These are phyloP conservation scores for Poronia punctata DNA, from an alignment of 495 filamentous ascomycete genomes.

Conservation along the genomic window DNA sequence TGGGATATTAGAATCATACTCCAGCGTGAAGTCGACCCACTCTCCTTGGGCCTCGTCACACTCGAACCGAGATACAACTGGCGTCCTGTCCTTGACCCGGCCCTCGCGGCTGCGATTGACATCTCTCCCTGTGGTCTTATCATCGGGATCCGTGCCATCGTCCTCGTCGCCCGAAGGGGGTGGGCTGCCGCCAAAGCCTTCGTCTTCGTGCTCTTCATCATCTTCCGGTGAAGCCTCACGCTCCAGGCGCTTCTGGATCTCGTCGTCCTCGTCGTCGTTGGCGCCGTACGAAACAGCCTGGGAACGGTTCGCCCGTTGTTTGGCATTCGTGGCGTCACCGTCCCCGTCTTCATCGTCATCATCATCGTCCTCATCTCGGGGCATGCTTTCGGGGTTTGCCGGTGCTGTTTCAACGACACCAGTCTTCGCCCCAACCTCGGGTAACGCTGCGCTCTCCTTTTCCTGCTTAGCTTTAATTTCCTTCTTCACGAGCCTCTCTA, in stretches of 20 bases:
- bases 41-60: constrained; percentile 70
- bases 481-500: constrained; percentile 59
- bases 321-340: constrained; percentile 78
- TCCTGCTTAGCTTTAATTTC: constrained; percentile 73
- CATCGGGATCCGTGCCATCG: constrained; percentile 24
- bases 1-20: constrained; percentile 72
- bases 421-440: constrained; percentile 72
- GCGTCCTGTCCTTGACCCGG: constrained; percentile 57
- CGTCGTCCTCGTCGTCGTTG: constrained; percentile 86
- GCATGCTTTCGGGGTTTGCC: constrained; percentile 31
- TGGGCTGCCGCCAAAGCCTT: constrained; percentile 48
- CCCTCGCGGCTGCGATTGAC: constrained; percentile 48
- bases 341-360: constrained; percentile 72
- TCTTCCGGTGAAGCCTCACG: constrained; percentile 48
- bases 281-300: constrained; percentile 85
- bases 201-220: constrained; percentile 47
- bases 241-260: constrained; percentile 51
- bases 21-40: constrained; percentile 72
- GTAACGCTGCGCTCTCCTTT: constrained; percentile 60
- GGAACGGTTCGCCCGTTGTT: constrained; percentile 61
- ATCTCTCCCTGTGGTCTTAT: constrained; percentile 28
- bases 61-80: constrained; percentile 64
- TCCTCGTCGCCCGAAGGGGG: constrained; percentile 44
- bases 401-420: constrained; percentile 58
- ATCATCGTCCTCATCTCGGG: constrained; percentile 58